Conservation (phyloP, 306 rosid genomes). For the Pyrus betulifolia region DNA sequence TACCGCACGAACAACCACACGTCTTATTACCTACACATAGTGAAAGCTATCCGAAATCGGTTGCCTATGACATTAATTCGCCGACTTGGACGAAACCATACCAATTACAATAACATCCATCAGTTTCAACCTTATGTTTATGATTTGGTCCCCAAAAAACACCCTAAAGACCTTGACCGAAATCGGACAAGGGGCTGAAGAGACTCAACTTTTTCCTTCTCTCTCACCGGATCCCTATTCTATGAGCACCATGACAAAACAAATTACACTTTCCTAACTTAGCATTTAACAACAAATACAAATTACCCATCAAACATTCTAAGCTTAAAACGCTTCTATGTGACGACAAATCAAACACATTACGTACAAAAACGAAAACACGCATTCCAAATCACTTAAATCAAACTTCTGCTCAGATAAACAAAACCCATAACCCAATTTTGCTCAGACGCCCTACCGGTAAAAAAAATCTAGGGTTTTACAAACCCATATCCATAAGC, state of each 20-base stretch:
- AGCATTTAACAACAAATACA: background rate
- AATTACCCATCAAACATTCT: background rate
- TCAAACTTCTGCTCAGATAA: background rate
- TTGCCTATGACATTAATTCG: background rate
- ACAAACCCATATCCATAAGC: background rate
- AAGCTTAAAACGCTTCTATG: background rate
- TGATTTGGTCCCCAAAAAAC: background rate
- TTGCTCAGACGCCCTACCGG: background rate
- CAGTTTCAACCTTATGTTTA: background rate
- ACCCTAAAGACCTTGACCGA: background rate
- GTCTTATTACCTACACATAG: background rate
- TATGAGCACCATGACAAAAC: background rate
- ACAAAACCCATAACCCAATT: background rate
- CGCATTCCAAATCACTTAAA: background rate
- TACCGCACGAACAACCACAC: background rate
- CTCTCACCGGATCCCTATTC: background rate
- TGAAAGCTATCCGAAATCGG: background rate
- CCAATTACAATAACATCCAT: background rate
- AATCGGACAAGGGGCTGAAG: background rate
- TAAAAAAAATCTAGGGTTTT: background rate
- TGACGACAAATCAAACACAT: conserved; percentile 43
- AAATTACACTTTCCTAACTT: background rate
- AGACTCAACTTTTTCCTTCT: background rate
- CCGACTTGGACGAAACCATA: background rate
- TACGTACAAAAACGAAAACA: conserved; percentile 7